These are phyloP conservation scores for Ustilago lituana DNA, from an alignment of 1,284 basidiomycete species.

Conservation along the genomic window DNA sequence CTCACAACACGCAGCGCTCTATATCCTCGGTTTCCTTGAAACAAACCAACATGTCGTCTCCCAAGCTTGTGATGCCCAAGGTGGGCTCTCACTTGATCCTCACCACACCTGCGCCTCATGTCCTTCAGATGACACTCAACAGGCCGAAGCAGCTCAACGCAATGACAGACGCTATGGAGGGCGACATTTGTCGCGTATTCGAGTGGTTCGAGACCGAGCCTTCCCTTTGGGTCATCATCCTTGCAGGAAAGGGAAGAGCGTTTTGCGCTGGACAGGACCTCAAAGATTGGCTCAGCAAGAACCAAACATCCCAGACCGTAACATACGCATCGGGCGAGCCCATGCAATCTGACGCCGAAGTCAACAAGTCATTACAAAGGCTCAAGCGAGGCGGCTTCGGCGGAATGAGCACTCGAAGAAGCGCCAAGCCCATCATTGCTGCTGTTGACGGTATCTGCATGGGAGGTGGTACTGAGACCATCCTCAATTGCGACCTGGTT, in stretches of 20 bases:
- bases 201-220: slow-evolving; percentile 82
- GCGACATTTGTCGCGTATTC: slow-evolving; percentile 73
- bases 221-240: slow-evolving; percentile 78
- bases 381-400: slow-evolving; percentile 76
- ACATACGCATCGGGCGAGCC: slow-evolving; percentile 28
- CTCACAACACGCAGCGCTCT: neutral
- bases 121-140: slow-evolving; percentile 79
- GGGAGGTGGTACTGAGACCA: slow-evolving; percentile 82
- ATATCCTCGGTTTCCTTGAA: neutral
- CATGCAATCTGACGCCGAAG: slow-evolving; percentile 40
- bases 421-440: slow-evolving; percentile 81
- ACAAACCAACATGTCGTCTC: slow-evolving; percentile 21
- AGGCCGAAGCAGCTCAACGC: slow-evolving; percentile 79
- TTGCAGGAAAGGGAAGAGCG: slow-evolving; percentile 79
- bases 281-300: slow-evolving; percentile 50
- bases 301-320: slow-evolving; percentile 22
- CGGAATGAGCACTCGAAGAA: slow-evolving; percentile 74
- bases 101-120: slow-evolving; percentile 54
- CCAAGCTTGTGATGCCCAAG: slow-evolving; percentile 30
- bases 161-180: slow-evolving; percentile 72
- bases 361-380: slow-evolving; percentile 20
- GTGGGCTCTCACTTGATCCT: slow-evolving; percentile 58
- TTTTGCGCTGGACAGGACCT: slow-evolving; percentile 75
- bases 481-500: slow-evolving; percentile 84
- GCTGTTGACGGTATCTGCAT: slow-evolving; percentile 82